Percentiles rank a stretch among this genome's conserved stretches.
phyloP scores from a whole-genome alignment of 228 moss, liverwort and hornwort genomes.

The Sphagnum fallax region DNA sequence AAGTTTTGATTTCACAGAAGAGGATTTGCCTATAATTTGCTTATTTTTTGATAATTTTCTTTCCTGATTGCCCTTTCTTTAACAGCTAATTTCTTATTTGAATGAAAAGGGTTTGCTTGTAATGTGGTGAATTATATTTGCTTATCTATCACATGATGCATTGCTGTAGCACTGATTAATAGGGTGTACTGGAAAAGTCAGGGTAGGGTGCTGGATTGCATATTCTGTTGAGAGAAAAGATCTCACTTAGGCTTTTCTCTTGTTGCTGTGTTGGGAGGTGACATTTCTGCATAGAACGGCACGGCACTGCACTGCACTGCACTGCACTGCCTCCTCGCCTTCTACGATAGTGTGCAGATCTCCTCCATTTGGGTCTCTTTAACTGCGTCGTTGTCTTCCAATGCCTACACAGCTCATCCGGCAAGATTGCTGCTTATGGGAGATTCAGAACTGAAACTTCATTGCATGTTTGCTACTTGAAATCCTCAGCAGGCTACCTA shows the following conservation, averaged over 20 bases:
- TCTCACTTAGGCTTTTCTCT: conserved; percentile 98
- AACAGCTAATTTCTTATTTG: conserved; percentile 21
- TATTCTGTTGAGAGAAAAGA: conserved; percentile 20
- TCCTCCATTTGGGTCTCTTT: conserved; percentile 45
- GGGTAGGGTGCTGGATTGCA: too few species aligned
- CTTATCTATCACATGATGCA: not conserved
- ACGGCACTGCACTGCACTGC: conserved; percentile 99
- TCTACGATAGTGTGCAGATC: conserved; percentile 61
- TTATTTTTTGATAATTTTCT: conserved; percentile 23
- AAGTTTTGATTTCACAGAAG: conserved; percentile 38
- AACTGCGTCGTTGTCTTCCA: conserved; percentile 56
- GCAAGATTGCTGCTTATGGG: conserved; percentile 55
- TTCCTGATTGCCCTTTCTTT: conserved; percentile 1
- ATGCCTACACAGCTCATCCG: conserved; percentile 59
- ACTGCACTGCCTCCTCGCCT: conserved; percentile 85
- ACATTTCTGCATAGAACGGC: conserved; percentile 95
- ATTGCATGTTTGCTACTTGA: conserved; percentile 53
- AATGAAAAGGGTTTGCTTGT: conserved; percentile 8
- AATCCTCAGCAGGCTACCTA: conserved; percentile 38
- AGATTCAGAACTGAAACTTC: conserved; percentile 34
- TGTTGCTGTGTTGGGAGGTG: conserved; percentile 99
- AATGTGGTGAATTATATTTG: not conserved
- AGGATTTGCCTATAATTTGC: conserved; percentile 38
- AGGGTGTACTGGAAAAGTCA: not conserved
- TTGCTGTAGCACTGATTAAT: not conserved